Base-by-base conservation (phyloP, 2,329 filamentous ascomycete species). In the Fusarium sp. region DNA sequence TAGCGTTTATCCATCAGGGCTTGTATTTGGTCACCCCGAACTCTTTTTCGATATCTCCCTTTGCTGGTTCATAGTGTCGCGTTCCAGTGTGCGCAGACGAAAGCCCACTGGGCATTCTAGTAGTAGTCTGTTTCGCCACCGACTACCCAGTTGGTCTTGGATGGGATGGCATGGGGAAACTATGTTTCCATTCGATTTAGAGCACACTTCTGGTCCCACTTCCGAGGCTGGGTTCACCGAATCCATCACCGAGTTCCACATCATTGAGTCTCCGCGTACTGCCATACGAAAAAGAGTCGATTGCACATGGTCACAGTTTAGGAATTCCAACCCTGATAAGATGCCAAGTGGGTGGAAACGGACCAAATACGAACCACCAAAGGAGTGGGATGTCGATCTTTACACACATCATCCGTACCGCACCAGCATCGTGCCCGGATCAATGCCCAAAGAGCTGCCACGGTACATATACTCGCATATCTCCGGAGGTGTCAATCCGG, bases 251-350 rank as follows among this genome's bases (percentile, higher is more conserved):
- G 34, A 37, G 2, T 37, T 37, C 5, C 1, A 37, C 18, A 12
- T 37, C 2, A 37, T 37, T n/a, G 34, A 37, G 34, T n/a, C 34
- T 37, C 34, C 34, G 2, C 34, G 2, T 37, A 4, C 34, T 37
- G 1, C 5, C 18, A n/a, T n/a, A 7, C 1, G 10, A 3, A n/a
- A n/a, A n/a, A 37, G 3, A 12, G 18, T n/a, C 18, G 3, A n/a
- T 7, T n/a, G 10, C 10, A 7, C 3, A 7, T 37, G 18, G 34
- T 37, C 34, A 1, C 18, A 12, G 5, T 37, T 37, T 4, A n/a
- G 34, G n/a, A 37, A n/a, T 18, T 6, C 34, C 5, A 37, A 5
- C 5, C 9, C 34, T n/a, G 34, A 12, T 4, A 1, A 11, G 1
- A 37, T n/a, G 0, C 34, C 18, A 0, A 37, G 34, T n/a, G 34